Conservation (phyloP, 2,329 filamentous ascomycete genomes). For the Leptographium flavum region DNA sequence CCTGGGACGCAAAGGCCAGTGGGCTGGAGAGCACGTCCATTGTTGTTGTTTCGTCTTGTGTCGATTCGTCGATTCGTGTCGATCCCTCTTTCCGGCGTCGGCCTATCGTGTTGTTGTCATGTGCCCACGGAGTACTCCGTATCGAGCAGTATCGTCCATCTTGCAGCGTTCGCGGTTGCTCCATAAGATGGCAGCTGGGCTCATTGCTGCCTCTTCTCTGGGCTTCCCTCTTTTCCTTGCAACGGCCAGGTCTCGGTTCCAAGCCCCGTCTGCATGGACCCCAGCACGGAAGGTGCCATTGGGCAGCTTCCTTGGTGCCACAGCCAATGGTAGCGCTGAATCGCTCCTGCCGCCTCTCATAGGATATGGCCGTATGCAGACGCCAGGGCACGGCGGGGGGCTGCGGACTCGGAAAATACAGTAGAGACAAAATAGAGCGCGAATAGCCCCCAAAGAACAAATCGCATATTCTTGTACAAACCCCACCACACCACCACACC, state of each 20-base stretch:
- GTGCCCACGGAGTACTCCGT: no score
- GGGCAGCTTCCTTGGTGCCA: slow-evolving; percentile 9
- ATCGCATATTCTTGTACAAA: no score
- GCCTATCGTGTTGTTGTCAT: no score
- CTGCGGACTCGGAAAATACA: slow-evolving; percentile 1
- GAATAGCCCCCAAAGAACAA: neutral
- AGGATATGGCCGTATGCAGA: slow-evolving; percentile 22
- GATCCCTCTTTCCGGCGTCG: neutral
- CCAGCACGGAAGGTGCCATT: slow-evolving; percentile 5
- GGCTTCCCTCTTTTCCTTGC: no score
- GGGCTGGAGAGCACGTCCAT: no score
- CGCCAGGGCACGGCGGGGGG: slow-evolving; percentile 16
- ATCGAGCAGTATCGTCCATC: no score
- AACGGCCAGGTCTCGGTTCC: no score
- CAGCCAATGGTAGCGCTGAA: slow-evolving; percentile 19
- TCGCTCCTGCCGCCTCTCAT: slow-evolving; percentile 18
- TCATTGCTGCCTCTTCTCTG: no score
- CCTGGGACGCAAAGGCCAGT: no score
- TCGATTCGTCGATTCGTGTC: neutral
- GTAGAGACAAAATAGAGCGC: neutral
- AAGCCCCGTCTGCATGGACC: neutral
- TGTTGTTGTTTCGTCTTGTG: neutral
- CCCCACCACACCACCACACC: no score
- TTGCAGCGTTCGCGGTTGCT: no score
- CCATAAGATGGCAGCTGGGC: no score